phyloP scores from a whole-genome alignment of 2,329 filamentous ascomycete species.

The Pyrenophora teres region DNA sequence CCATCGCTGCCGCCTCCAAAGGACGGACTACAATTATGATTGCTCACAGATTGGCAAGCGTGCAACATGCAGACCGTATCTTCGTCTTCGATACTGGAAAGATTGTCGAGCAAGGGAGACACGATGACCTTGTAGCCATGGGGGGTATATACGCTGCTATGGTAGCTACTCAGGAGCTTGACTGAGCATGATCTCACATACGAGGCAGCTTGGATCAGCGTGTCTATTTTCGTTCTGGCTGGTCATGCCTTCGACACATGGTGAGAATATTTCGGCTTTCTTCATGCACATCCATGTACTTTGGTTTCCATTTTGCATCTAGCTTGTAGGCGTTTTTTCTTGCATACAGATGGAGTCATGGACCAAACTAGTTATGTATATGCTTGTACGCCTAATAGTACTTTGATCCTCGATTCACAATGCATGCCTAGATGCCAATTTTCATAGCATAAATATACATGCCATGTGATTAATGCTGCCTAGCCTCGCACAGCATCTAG shows the following conservation, averaged over 20 bases:
- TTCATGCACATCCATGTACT: not conserved
- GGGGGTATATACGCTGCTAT: conserved; percentile 45
- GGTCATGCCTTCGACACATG: not conserved
- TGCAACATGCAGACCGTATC: conserved; percentile 79
- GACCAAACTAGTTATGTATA: too few species aligned
- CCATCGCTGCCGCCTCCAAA: conserved; percentile 48
- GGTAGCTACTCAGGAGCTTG: conserved; percentile 45
- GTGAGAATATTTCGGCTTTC: not conserved
- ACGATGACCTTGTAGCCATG: conserved; percentile 59
- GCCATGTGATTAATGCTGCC: not conserved
- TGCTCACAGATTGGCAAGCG: conserved; percentile 75
- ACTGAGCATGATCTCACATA: conserved; percentile 16
- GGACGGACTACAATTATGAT: conserved; percentile 71
- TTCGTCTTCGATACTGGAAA: conserved; percentile 73
- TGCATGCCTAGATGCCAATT: too few species aligned
- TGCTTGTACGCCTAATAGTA: too few species aligned
- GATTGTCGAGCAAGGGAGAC: conserved; percentile 65
- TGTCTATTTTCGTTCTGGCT: too few species aligned
- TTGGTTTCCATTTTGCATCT: not conserved
- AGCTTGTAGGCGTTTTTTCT: not conserved
- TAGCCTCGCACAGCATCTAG: not conserved
- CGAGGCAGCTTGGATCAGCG: too few species aligned
- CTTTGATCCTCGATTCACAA: not conserved
- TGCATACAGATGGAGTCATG: not conserved
- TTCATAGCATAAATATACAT: not conserved